Conservation (phyloP, 345 rosid genomes). For the Geranium brycei region DNA sequence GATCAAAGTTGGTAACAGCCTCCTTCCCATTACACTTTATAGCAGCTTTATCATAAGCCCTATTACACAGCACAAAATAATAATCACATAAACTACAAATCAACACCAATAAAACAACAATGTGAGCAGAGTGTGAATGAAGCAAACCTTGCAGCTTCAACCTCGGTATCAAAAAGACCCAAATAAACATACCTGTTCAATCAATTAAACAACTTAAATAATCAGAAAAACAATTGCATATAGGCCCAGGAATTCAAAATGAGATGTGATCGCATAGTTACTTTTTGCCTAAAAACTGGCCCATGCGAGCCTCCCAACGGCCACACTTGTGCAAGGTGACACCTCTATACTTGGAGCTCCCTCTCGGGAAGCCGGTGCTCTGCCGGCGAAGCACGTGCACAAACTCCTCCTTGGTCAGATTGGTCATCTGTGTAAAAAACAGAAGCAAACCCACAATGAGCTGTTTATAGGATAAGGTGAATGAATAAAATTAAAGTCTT, state of each 20-base stretch:
- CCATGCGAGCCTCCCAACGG: constrained; percentile 97
- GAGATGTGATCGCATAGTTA: constrained; percentile 12
- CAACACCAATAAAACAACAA: not conserved
- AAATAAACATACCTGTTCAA: constrained; percentile 67
- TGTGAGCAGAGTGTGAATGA: not conserved
- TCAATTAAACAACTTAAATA: not conserved
- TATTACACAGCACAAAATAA: not conserved
- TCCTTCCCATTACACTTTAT: constrained; percentile 91
- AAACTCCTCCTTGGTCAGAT: constrained; percentile 83
- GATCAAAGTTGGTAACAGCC: constrained; percentile 89
- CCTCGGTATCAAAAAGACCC: constrained; percentile 88
- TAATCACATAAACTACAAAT: not conserved
- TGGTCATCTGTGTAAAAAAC: constrained; percentile 52
- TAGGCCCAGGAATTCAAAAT: not conserved
- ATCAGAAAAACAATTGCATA: constrained; percentile 1
- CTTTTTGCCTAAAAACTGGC: constrained; percentile 90
- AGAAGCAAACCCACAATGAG: constrained; percentile 7
- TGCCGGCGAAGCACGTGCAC: constrained; percentile 92
- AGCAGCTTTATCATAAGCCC: constrained; percentile 62
- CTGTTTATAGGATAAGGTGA: not conserved
- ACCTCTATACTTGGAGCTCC: constrained; percentile 94
- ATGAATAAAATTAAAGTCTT: not conserved
- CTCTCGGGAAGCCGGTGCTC: constrained; percentile 91
- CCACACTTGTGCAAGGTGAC: constrained; percentile 99
- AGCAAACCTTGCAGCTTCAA: constrained; percentile 79